A percentile compares a stretch with the other conserved stretches of the same genome.
Conservation (phyloP, 768 basidiomycete species). For the Rubroboletus satanas region DNA sequence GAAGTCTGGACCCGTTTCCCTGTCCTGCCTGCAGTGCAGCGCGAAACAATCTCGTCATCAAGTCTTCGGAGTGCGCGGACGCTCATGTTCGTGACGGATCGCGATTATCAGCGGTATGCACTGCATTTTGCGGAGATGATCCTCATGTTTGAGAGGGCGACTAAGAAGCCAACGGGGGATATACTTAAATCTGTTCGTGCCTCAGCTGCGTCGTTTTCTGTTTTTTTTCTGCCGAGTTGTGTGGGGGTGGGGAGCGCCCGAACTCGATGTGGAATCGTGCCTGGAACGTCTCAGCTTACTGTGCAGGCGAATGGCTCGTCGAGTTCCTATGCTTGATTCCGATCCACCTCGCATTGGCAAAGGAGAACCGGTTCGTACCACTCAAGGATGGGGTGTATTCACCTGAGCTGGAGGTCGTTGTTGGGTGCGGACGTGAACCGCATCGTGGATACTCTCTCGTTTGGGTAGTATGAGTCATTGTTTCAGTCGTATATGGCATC, state of each 20-base stretch:
- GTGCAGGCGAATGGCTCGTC: slow-evolving; percentile 59
- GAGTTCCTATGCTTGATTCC: slow-evolving; percentile 60
- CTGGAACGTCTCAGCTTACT: slow-evolving; percentile 38
- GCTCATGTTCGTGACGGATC: slow-evolving; percentile 44
- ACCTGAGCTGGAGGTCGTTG: slow-evolving; percentile 45
- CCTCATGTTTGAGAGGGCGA: slow-evolving; percentile 42
- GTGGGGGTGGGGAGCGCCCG: not conserved
- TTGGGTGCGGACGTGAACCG: slow-evolving; percentile 56
- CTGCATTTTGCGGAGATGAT: slow-evolving; percentile 47
- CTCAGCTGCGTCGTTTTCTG: slow-evolving; percentile 27
- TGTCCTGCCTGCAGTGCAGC: slow-evolving; percentile 48
- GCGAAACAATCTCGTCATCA: slow-evolving; percentile 39
- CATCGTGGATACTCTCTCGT: slow-evolving; percentile 53
- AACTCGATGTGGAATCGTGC: not conserved
- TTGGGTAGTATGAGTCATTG: slow-evolving; percentile 65
- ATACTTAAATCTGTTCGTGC: slow-evolving; percentile 39
- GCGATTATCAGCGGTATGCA: slow-evolving; percentile 32
- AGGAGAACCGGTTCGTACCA: slow-evolving; percentile 59
- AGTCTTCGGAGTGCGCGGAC: slow-evolving; percentile 31
- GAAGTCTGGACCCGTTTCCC: slow-evolving; percentile 63
- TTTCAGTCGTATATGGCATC: slow-evolving; percentile 59
- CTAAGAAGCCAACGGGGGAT: slow-evolving; percentile 50
- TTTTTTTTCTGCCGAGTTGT: slow-evolving; percentile 24
- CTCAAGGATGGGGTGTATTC: slow-evolving; percentile 57
- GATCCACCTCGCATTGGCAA: slow-evolving; percentile 57